Base-by-base conservation (phyloP, 176 grass and related monocot genomes). In the Hordeum marinum region DNA sequence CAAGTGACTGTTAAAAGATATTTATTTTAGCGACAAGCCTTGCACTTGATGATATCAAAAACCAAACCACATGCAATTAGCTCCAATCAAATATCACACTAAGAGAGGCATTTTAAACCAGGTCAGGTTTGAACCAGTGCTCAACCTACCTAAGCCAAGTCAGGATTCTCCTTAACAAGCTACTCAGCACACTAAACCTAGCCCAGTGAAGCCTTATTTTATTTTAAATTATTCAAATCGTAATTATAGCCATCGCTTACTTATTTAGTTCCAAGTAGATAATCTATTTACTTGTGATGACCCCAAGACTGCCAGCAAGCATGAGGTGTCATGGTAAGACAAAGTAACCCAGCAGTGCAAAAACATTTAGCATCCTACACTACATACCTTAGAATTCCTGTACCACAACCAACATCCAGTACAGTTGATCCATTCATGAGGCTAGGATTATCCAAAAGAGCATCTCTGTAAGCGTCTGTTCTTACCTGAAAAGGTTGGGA, bases 331-430 rank as follows among this genome's bases (percentile, higher is more conserved):
- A 58, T 67, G 68, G 21, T 40, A 79, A 87, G 24, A 76, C 21
- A 61, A 80, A 69, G n/a, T 80, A 87, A 75, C 8, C 5, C 8
- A n/a, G 4, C 1, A 27, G 7, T n/a, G 17, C 3, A 48, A 26
- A 82, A 75, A 5, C 20, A 80, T 76, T 46, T 15, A 3, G 26
- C 63, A 80, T 36, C 27, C 13, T 78, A 60, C 13, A 10, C 24
- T 63, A 37, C 35, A 57, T 82, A 99, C 96, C 96, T 96, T 88
- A 99, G 60, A 82, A 99, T 99, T 79, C 96, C 93, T 26, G 93
- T 96, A 68, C 96, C 96, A 71, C 96, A 99, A 87, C 96, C 96
- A 90, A 99, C 96, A 92, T 99, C 96, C 76, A 99, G 79, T 78
- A 99, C 90, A 75, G 75, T 72, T 68, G 93, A 88, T 76, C 86